Evolutionary conservation across 805 yeast genomes (phyloP), one percentile per base, ranked within the genome.

Genomic region (Yamadazyma insecticola): DNA sequence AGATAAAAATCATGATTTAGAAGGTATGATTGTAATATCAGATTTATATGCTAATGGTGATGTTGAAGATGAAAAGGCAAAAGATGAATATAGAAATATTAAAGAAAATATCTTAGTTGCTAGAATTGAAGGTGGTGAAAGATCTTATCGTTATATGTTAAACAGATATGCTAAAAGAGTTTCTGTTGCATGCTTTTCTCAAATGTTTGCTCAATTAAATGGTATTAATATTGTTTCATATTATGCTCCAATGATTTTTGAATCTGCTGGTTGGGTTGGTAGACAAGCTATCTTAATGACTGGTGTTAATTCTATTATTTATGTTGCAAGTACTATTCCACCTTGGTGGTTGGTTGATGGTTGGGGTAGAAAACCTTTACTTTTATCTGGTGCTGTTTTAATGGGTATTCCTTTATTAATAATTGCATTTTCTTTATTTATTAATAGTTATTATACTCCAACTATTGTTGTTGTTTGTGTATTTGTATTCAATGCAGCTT

Each of bases 231-330:
- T 89, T 30, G 85, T 89, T 33, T 80, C 94, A 1, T 89, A 89
- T 58, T 88, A 88, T 60, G 96, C 96, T 2, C 96, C 96, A 2
- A 63, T 89, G 57, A 95, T 88, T 28, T 89, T 88, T 57, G 96
- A 89, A 54, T 84, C 84, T 45, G 96, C 96, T 3, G 97, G 97
- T 16, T 89, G 96, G 96, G 58, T 71, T 6, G 96, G 96, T 16
- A 67, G 95, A 38, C 75, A 77, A 43, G 96, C 96, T 3, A 76
- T 88, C 40, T 70, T 87, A 41, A 84, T 88, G 95, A 86, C 97
- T 0, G 97, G 97, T 14, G 69, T 84, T 34, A 65, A 65, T 45
- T 55, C 70, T 8, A 44, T 65, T 13, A 51, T 65, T 16, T 65
- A 65, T 42, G 40, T 63, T 12, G 26, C 53, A 15, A 73, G 86